Base-by-base conservation (phyloP, 768 basidiomycete genomes). In the Tephrocybe sp. region DNA sequence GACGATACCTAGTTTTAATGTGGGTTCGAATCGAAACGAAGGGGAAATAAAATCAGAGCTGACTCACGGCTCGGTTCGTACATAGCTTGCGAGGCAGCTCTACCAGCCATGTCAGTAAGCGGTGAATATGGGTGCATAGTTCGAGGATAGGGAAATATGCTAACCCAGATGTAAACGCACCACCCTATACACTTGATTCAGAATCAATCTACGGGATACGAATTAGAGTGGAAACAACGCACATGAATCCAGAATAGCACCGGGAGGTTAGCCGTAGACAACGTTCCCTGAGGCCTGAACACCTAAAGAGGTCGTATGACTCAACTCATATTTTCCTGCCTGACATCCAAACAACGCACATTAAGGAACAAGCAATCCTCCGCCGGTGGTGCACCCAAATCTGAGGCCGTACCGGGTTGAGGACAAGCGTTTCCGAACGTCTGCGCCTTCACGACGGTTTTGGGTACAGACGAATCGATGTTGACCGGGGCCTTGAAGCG, bases 361-460 rank as follows among this genome's bases (percentile, higher is more conserved):
- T 83, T 82, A 38, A 84, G 62, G 36, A 64, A 69, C n/a, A 84
- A 58, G 50, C 82, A 84, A 48, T 82, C 75, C 58, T 84, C 82
- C 7, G 65, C 66, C 8, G 74, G 65, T 2, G 71, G 66, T 11
- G 76, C 79, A 13, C 74, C 75, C 0, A 78, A 60, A 3, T 54
- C 27, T 8, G 69, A 60, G 9, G 70, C 70, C 8, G 70, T n/a
- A n/a, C n/a, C n/a, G n/a, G n/a, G 70, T 49, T 82, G 82, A 18
- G 78, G 79, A 58, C 81, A 84, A 1, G 78, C 79, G 51, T 78
- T 69, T 0, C 80, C 79, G 50, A 83, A 83, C 7, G 58, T 45
- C 11, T 72, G 70, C 11, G 83, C 78, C 49, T 76, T 59, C 29
- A 68, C 62, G 1, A 38, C 10, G 0, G 49, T 19, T 6, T 18